Evolutionary conservation across 768 basidiomycete species (phyloP).

Genomic region (Lactarius akahatsu): DNA sequence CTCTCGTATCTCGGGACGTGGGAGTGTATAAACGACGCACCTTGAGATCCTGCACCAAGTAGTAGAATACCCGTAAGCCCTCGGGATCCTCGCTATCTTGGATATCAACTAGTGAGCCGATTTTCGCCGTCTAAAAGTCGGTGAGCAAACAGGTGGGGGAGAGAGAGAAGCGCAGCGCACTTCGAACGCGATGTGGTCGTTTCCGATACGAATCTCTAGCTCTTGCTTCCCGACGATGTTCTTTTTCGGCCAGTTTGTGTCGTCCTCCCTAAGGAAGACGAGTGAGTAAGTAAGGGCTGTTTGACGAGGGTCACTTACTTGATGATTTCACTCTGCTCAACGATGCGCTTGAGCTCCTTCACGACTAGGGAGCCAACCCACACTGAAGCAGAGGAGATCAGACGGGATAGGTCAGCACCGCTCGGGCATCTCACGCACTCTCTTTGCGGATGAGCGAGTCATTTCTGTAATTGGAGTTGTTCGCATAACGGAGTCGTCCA

Average conservation of each 20-base stretch:
- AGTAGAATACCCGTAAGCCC: slow-evolving; percentile 96
- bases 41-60: slow-evolving; percentile 96
- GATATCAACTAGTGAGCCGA: slow-evolving; percentile 94
- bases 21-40: slow-evolving; percentile 40
- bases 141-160: background rate
- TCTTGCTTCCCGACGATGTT: slow-evolving; percentile 99
- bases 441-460: slow-evolving; percentile 98
- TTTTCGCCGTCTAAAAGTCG: slow-evolving; percentile 86
- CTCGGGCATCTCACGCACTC: slow-evolving; percentile 54
- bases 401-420: background rate
- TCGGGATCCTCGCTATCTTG: slow-evolving; percentile 97
- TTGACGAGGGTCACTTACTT: slow-evolving; percentile 52
- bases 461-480: slow-evolving; percentile 99
- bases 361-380: slow-evolving; percentile 90
- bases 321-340: slow-evolving; percentile 89
- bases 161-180: slow-evolving; percentile 42
- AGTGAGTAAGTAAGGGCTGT: background rate
- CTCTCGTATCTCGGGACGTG: background rate
- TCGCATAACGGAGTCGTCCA: slow-evolving; percentile 94
- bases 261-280: slow-evolving; percentile 77
- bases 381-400: slow-evolving; percentile 52
- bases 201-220: slow-evolving; percentile 90
- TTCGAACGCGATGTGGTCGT: slow-evolving; percentile 96
- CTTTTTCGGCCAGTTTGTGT: slow-evolving; percentile 98
- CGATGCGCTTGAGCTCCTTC: slow-evolving; percentile 92